Evolutionary conservation across 768 basidiomycete species (phyloP).

Genomic region (Paxillus rubicundulus): DNA sequence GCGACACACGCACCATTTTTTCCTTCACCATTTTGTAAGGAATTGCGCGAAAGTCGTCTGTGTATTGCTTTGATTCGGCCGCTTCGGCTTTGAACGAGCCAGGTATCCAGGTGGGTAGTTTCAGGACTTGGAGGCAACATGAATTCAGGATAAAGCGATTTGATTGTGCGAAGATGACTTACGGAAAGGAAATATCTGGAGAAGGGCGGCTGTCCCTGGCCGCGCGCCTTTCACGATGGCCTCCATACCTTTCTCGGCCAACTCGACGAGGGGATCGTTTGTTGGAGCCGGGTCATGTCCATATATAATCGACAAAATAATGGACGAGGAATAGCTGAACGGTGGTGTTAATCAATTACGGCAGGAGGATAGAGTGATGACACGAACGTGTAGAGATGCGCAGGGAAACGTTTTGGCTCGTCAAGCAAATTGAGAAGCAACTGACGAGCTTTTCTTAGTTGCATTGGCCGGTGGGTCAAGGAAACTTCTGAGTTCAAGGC

Average conservation of each 20-base stretch:
- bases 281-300: conserved; percentile 19
- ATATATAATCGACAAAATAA: conserved; percentile 28
- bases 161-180: conserved; percentile 3
- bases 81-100: conserved; percentile 23
- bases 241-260: conserved; percentile 15
- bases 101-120: conserved; percentile 26
- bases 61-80: conserved; percentile 8
- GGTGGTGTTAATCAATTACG: not conserved
- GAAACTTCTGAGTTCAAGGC: conserved; percentile 29
- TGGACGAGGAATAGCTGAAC: conserved; percentile 26
- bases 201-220: conserved; percentile 20
- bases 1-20: conserved; percentile 14
- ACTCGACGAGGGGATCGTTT: conserved; percentile 22
- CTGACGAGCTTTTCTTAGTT: conserved; percentile 30
- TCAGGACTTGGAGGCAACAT: conserved; percentile 15
- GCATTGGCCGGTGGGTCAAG: conserved; percentile 31
- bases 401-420: conserved; percentile 23
- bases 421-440: conserved; percentile 33
- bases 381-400: conserved; percentile 27
- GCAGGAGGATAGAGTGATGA: not conserved
- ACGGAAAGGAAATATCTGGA: conserved; percentile 28
- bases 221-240: conserved; percentile 15
- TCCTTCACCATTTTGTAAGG: conserved; percentile 25
- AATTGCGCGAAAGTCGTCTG: conserved; percentile 15
- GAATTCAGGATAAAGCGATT: not conserved